A percentile compares a stretch with the other conserved stretches of the same genome.
Conservation (phyloP, 169 alveolate genomes). For the Cryptosporidium baileyi region DNA sequence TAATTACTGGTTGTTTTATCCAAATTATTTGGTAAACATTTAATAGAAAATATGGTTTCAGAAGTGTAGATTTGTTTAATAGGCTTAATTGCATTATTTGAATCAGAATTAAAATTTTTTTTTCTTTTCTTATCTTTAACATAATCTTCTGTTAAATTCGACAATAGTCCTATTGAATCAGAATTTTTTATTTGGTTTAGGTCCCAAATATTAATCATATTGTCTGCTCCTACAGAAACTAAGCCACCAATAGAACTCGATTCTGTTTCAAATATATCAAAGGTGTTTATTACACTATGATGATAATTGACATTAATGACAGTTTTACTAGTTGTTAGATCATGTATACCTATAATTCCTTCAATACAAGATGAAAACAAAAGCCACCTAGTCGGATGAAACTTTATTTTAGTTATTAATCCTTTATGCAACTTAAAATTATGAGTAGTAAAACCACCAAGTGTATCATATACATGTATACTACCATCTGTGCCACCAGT, state of each 20-base stretch:
- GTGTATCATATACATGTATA: slow-evolving; percentile 46
- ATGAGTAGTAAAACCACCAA: slow-evolving; percentile 63
- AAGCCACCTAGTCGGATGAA: slow-evolving; percentile 47
- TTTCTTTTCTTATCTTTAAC: slow-evolving; percentile 23
- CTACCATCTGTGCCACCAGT: slow-evolving; percentile 65
- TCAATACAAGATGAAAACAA: slow-evolving; percentile 50
- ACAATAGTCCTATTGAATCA: slow-evolving; percentile 1
- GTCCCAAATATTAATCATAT: slow-evolving; percentile 68
- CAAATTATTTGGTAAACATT: slow-evolving; percentile 8
- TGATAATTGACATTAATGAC: neutral
- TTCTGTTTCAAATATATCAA: slow-evolving; percentile 28
- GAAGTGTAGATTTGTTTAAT: slow-evolving; percentile 56
- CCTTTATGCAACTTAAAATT: slow-evolving; percentile 22
- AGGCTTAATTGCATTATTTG: neutral
- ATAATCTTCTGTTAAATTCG: neutral
- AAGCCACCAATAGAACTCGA: slow-evolving; percentile 34
- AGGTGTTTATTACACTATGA: slow-evolving; percentile 21
- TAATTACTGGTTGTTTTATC: neutral
- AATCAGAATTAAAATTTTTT: neutral
- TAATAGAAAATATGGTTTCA: slow-evolving; percentile 45
- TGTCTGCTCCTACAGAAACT: slow-evolving; percentile 51
- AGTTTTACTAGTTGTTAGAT: slow-evolving; percentile 7
- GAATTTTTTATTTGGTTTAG: slow-evolving; percentile 23
- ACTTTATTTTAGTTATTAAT: slow-evolving; percentile 33
- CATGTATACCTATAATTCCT: slow-evolving; percentile 42